Conservation (phyloP, 2,329 filamentous ascomycete species). For the Fusarium hainanense region DNA sequence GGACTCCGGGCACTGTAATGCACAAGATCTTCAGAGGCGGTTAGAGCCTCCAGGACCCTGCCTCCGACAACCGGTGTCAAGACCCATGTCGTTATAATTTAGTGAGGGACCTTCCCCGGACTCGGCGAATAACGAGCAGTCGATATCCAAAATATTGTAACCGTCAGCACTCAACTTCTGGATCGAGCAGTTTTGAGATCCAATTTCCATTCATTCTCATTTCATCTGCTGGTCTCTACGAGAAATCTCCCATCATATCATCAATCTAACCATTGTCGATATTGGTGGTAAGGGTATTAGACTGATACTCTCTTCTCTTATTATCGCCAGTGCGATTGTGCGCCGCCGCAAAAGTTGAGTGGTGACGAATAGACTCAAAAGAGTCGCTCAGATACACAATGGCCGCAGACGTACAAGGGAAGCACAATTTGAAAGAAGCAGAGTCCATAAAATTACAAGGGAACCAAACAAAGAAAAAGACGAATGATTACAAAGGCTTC, state of each 20-base stretch:
- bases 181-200: slow-evolving; percentile 1
- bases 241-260: not conserved
- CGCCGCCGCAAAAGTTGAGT: not conserved
- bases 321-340: not conserved
- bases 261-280: not conserved
- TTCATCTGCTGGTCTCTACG: not conserved
- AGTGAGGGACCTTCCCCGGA: slow-evolving; percentile 21
- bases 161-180: slow-evolving; percentile 27
- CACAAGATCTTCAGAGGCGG: not conserved
- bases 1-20: not conserved
- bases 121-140: slow-evolving; percentile 30
- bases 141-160: slow-evolving; percentile 29
- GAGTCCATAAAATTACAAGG: not conserved
- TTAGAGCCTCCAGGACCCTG: not conserved
- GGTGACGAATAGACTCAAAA: slow-evolving; percentile 16
- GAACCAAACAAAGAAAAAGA: slow-evolving; percentile 20
- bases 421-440: slow-evolving; percentile 4
- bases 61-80: slow-evolving; percentile 34
- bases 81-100: slow-evolving; percentile 2
- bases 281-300: not conserved
- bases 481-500: slow-evolving; percentile 84
- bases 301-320: not conserved
- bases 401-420: slow-evolving; percentile 39
- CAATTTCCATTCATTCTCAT: not conserved
- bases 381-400: slow-evolving; percentile 24